Percentiles rank a stretch among this genome's conserved stretches.
These are phyloP conservation scores for Galeopsis tetrahit DNA, from an alignment of 257 asterid species.

Conservation along the genomic window DNA sequence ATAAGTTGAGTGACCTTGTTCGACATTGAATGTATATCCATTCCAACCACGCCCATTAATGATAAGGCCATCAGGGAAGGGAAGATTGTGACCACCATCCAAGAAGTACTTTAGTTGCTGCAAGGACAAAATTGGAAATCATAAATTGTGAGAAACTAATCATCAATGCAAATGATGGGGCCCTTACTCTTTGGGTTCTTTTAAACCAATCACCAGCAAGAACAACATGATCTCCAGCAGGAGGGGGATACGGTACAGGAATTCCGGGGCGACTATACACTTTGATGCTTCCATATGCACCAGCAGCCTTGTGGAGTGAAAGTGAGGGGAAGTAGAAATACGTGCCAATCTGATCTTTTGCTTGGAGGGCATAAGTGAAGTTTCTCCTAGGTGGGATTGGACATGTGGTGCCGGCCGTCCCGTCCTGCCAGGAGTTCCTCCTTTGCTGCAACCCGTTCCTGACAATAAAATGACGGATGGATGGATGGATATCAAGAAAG, in stretches of 20 bases:
- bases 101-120: slow-evolving; percentile 78
- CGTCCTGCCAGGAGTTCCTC: slow-evolving; percentile 97
- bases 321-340: slow-evolving; percentile 91
- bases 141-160: slow-evolving; percentile 14
- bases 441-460: slow-evolving; percentile 97
- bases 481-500: neutral
- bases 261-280: slow-evolving; percentile 83
- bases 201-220: slow-evolving; percentile 97
- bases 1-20: slow-evolving; percentile 54
- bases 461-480: slow-evolving; percentile 11
- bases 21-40: slow-evolving; percentile 82
- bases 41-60: slow-evolving; percentile 96
- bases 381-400: slow-evolving; percentile 82
- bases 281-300: slow-evolving; percentile 87
- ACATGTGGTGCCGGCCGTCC: slow-evolving; percentile 79
- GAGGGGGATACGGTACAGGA: slow-evolving; percentile 87
- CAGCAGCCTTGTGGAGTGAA: slow-evolving; percentile 85
- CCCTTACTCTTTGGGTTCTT: slow-evolving; percentile 70
- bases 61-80: slow-evolving; percentile 89
- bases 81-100: slow-evolving; percentile 82
- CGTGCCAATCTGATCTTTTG: slow-evolving; percentile 92
- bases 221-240: slow-evolving; percentile 71
- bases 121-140: slow-evolving; percentile 34
- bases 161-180: slow-evolving; percentile 1
- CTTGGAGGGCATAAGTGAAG: slow-evolving; percentile 85